A percentile compares a stretch with the other conserved stretches of the same genome.
These are phyloP conservation scores for Leccinum subgranulosum DNA, from an alignment of 768 basidiomycete species.

Conservation along the genomic window DNA sequence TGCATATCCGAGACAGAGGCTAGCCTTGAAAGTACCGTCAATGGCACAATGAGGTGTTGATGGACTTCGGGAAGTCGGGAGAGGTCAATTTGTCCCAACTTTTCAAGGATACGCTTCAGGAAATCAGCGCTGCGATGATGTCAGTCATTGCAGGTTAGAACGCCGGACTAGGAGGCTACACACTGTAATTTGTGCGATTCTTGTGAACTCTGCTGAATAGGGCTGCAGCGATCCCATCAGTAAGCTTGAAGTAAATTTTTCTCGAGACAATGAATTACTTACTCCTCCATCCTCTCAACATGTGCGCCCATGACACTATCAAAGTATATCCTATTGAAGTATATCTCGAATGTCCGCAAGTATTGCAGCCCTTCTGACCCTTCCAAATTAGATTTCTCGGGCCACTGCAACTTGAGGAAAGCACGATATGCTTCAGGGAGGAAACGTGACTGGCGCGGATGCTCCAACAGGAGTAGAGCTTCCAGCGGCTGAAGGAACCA, in stretches of 20 bases:
- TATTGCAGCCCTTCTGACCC: not conserved
- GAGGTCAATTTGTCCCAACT: not conserved
- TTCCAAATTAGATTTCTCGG: not conserved
- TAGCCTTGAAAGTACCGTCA: conserved; percentile 1
- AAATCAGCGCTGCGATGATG: not conserved
- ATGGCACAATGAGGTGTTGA: conserved; percentile 1
- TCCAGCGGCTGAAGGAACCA: conserved; percentile 1
- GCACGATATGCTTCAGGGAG: not conserved
- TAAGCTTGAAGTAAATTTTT: not conserved
- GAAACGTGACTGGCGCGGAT: not conserved
- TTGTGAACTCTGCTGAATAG: not conserved
- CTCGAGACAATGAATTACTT: not conserved
- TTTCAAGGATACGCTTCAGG: not conserved
- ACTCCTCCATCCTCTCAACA: not conserved
- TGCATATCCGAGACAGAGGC: not conserved
- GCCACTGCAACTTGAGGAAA: not conserved
- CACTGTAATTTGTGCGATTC: not conserved
- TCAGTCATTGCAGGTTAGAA: not conserved
- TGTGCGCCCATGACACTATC: not conserved
- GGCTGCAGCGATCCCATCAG: not conserved
- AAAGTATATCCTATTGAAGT: not conserved
- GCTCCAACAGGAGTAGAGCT: not conserved
- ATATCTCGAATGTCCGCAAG: conserved; percentile 3
- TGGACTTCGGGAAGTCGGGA: not conserved
- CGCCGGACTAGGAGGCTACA: not conserved